phyloP scores from a whole-genome alignment of 2,329 filamentous ascomycete genomes.

The Aspergillus ochraceoroseus region DNA sequence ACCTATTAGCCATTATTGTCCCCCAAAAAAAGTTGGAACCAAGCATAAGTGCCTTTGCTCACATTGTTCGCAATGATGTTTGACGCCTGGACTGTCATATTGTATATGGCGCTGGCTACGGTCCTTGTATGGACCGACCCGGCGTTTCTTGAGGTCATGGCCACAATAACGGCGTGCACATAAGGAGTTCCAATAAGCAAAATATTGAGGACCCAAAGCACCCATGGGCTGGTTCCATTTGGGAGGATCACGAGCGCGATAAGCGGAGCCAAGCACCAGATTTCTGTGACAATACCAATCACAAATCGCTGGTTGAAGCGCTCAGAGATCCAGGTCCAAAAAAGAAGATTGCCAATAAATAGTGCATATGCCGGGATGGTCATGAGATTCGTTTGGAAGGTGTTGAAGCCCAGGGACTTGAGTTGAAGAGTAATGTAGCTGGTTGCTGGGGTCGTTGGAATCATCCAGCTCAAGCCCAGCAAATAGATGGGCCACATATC shows the following conservation, averaged over 20 bases:
- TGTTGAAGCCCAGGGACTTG: conserved; percentile 53
- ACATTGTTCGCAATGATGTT: conserved; percentile 41
- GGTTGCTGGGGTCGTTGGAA: conserved; percentile 36
- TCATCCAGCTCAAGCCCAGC: conserved; percentile 45
- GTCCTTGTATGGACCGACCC: conserved; percentile 43
- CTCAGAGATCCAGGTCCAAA: conserved; percentile 52
- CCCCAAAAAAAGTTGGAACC: background rate
- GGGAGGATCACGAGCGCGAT: conserved; percentile 51
- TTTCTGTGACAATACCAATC: conserved; percentile 50
- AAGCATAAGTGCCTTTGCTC: conserved; percentile 14
- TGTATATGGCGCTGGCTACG: conserved; percentile 45
- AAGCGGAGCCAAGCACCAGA: conserved; percentile 52
- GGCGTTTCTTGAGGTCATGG: conserved; percentile 43
- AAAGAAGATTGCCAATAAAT: conserved; percentile 55
- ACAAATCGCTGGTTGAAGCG: conserved; percentile 53
- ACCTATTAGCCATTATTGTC: conserved; percentile 5
- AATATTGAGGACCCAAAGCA: conserved; percentile 49
- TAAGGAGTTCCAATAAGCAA: conserved; percentile 55
- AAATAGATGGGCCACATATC: conserved; percentile 56
- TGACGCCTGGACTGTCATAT: conserved; percentile 44
- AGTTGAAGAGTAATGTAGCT: conserved; percentile 42
- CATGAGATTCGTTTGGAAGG: conserved; percentile 59
- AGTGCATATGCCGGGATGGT: conserved; percentile 56
- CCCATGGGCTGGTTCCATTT: conserved; percentile 48
- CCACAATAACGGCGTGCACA: conserved; percentile 53